A percentile compares a stretch with the other conserved stretches of the same genome.
Evolutionary conservation across 2,329 filamentous ascomycete genomes (phyloP).

Genomic region (Sarocladiaceae sp.): DNA sequence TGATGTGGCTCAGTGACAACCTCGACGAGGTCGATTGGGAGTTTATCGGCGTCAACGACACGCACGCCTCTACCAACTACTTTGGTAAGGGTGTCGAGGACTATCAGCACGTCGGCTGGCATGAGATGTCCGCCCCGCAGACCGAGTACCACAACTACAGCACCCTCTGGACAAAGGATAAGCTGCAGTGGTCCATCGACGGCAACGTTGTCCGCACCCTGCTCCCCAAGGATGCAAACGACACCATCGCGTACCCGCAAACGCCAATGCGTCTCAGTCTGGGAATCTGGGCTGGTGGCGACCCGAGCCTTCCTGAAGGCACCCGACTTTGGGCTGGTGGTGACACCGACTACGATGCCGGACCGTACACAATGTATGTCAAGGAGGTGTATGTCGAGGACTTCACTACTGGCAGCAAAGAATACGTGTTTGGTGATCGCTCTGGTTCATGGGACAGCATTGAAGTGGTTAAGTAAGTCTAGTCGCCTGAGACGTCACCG

Average conservation of each 20-base stretch:
- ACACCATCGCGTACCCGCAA: slow-evolving; percentile 62
- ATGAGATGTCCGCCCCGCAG: slow-evolving; percentile 43
- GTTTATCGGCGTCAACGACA: slow-evolving; percentile 62
- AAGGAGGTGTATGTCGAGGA: slow-evolving; percentile 52
- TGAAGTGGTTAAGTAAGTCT: slow-evolving; percentile 45
- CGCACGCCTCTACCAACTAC: slow-evolving; percentile 65
- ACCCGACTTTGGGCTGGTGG: slow-evolving; percentile 68
- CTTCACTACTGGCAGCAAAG: slow-evolving; percentile 51
- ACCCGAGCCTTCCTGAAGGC: slow-evolving; percentile 45
- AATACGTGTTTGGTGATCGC: slow-evolving; percentile 59
- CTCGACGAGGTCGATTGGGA: slow-evolving; percentile 89
- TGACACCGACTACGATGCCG: slow-evolving; percentile 56
- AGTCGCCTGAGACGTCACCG: not conserved
- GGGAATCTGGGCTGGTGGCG: slow-evolving; percentile 60
- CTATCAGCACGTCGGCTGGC: slow-evolving; percentile 55
- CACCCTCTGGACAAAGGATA: slow-evolving; percentile 62
- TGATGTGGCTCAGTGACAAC: slow-evolving; percentile 78
- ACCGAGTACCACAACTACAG: slow-evolving; percentile 69
- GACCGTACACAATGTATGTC: slow-evolving; percentile 69
- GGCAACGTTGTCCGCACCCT: slow-evolving; percentile 58
- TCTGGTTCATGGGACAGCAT: slow-evolving; percentile 60
- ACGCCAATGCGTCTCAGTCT: slow-evolving; percentile 67
- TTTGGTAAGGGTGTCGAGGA: slow-evolving; percentile 68
- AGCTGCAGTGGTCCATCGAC: slow-evolving; percentile 65
- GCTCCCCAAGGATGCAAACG: slow-evolving; percentile 51